Evolutionary conservation across 257 asterid genomes (phyloP).

Genomic region (Buddleja alternifolia): DNA sequence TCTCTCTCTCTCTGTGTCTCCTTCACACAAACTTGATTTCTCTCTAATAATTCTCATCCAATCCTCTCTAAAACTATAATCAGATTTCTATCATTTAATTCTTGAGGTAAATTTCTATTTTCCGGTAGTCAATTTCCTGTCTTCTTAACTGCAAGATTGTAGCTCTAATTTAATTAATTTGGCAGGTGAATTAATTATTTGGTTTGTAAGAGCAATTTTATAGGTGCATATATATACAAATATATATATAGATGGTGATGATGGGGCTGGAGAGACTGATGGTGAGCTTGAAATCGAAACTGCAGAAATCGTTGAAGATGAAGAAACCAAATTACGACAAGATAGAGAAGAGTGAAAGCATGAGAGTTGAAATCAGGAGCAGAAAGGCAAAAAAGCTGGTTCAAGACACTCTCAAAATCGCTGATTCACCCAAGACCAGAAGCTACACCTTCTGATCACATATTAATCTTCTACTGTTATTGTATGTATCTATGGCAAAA

Average conservation of each 20-base stretch:
- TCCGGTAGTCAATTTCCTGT: too few relatives aligned
- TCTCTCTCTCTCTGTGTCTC: slow-evolving; percentile 15
- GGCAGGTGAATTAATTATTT: neutral
- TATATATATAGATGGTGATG: slow-evolving; percentile 40
- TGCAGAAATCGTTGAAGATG: slow-evolving; percentile 40
- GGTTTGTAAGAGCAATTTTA: too few relatives aligned
- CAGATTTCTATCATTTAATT: neutral
- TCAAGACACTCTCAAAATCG: slow-evolving; percentile 69
- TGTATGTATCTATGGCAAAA: too few relatives aligned
- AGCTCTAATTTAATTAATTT: neutral
- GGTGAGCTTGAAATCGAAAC: slow-evolving; percentile 55
- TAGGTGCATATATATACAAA: too few relatives aligned
- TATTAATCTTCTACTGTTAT: too few relatives aligned
- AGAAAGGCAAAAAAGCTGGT: slow-evolving; percentile 74
- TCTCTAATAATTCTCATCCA: too few relatives aligned
- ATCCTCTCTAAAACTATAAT: neutral
- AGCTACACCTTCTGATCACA: slow-evolving; percentile 47
- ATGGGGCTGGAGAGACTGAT: slow-evolving; percentile 54
- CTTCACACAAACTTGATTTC: neutral
- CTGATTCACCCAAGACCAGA: slow-evolving; percentile 79
- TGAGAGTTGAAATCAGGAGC: slow-evolving; percentile 83
- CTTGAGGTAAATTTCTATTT: neutral
- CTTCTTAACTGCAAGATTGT: neutral
- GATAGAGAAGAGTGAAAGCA: slow-evolving; percentile 88
- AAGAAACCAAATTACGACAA: slow-evolving; percentile 57